Evolutionary conservation across 2,329 filamentous ascomycete genomes (phyloP), one percentile per base, ranked within the genome.

Genomic region (Ceratocystis papillata): DNA sequence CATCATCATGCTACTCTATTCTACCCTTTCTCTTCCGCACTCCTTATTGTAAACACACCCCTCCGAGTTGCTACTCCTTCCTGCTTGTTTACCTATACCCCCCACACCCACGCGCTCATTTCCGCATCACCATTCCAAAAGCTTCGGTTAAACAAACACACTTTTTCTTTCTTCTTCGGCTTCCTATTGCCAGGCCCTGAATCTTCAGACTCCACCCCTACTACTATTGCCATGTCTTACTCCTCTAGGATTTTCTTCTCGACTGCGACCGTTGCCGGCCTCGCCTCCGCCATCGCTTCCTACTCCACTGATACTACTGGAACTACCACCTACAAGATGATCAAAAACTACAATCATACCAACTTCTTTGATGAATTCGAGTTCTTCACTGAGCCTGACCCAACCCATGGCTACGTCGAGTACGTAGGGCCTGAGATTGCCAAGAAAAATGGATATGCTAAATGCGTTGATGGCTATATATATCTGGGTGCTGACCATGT

Each of bases 391-490:
- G 75, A 73, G 2, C 67, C 75, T 0, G 90, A 94, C 71, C 89
- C 89, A 0, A 94, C 89, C 1, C 71, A 85, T 69, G 90, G 89
- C 41, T 90, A 85, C 71, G 89, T 94, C 70, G 76, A 83, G 68
- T 94, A 91, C 71, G 80, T 85, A 65, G 77, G 82, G 69, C 78
- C 80, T 63, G 67, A 73, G n/a, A 81, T 80, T 1, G 88, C 89
- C 65, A 80, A 81, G 67, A 72, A 73, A n/a, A 73, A 76, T 46
- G 80, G 80, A 17, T 79, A 91, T 7, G 84, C 86, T 69, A 81
- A 81, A 68, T 82, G 79, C 69, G 74, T 78, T 62, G 76, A 81
- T 65, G 77, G 78, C 65, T 79, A 78, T 67, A 77, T 90, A 71
- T 88, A 86, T 73, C 81, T 92, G 65, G 88, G 88, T 57, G 85